Evolutionary conservation across 106 monocot species (phyloP).

Genomic region (Dendrobium huoshanense): DNA sequence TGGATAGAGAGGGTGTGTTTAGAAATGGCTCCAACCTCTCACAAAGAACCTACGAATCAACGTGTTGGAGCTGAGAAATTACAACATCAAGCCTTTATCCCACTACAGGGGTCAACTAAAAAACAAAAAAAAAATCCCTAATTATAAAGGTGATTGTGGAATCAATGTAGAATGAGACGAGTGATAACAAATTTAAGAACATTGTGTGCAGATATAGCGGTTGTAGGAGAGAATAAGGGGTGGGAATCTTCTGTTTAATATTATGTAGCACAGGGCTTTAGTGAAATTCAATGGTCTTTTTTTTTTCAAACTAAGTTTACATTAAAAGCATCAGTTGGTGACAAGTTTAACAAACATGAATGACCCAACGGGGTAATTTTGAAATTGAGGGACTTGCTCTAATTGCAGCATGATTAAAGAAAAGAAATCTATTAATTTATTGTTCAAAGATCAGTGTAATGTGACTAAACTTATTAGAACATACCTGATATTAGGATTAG

Average conservation of each 20-base stretch:
- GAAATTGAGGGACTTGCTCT: background rate
- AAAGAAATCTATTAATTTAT: background rate
- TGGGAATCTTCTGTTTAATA: background rate
- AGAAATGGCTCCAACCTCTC: background rate
- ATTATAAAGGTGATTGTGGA: background rate
- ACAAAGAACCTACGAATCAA: background rate
- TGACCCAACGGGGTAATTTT: background rate
- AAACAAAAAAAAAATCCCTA: background rate
- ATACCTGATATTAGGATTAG: constrained; percentile 86
- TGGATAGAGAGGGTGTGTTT: background rate
- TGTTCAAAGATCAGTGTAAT: background rate
- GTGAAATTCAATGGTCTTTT: background rate
- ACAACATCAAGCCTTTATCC: too few species aligned
- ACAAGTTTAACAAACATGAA: background rate
- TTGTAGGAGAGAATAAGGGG: background rate
- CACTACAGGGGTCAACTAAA: too few species aligned
- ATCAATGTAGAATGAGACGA: background rate
- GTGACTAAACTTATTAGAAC: background rate
- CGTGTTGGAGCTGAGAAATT: background rate
- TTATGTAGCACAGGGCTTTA: background rate
- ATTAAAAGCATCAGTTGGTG: background rate
- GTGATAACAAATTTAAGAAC: background rate
- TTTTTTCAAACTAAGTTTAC: background rate
- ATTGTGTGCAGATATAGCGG: background rate
- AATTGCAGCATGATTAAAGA: background rate